Evolutionary conservation across 192 early-diverging fungal genomes (phyloP).

Genomic region (Geranomyces variabilis): DNA sequence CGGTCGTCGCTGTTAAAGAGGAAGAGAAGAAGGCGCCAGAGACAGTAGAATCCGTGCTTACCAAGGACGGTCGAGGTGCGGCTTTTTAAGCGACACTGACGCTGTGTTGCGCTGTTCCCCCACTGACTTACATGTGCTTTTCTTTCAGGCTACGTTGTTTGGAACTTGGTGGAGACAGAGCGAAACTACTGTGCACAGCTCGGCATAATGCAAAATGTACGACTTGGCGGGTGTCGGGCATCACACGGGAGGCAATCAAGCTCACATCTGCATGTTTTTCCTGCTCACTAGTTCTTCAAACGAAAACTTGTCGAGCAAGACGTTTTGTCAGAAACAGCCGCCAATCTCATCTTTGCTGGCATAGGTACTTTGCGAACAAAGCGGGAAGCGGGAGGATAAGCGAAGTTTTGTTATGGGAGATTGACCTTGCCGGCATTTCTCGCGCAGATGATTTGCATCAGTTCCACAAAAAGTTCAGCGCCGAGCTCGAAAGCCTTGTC

Average conservation of each 20-base stretch:
- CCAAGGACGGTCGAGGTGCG: constrained; percentile 30
- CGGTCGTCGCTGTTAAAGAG: constrained; percentile 24
- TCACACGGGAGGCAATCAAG: neutral
- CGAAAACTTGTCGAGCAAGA: constrained; percentile 34
- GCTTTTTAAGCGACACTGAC: neutral
- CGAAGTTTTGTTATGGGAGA: neutral
- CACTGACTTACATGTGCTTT: neutral
- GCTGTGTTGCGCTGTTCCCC: neutral
- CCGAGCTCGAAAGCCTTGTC: constrained; percentile 44
- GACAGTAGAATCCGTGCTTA: constrained; percentile 25
- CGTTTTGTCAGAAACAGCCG: constrained; percentile 38
- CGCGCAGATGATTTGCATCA: constrained; percentile 29
- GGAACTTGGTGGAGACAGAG: constrained; percentile 51
- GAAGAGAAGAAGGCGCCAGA: constrained; percentile 27
- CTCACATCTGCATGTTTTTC: neutral
- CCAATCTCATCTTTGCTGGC: constrained; percentile 52
- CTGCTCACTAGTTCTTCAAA: constrained; percentile 38
- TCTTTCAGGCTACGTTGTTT: constrained; percentile 43
- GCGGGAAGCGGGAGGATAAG: neutral
- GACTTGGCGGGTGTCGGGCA: neutral
- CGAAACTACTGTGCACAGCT: constrained; percentile 47
- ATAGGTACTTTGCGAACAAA: constrained; percentile 27
- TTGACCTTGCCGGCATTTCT: neutral
- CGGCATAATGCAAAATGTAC: constrained; percentile 45
- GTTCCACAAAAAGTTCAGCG: constrained; percentile 44